phyloP scores from a whole-genome alignment of 208 protist species.

The Trypanosoma congolense region DNA sequence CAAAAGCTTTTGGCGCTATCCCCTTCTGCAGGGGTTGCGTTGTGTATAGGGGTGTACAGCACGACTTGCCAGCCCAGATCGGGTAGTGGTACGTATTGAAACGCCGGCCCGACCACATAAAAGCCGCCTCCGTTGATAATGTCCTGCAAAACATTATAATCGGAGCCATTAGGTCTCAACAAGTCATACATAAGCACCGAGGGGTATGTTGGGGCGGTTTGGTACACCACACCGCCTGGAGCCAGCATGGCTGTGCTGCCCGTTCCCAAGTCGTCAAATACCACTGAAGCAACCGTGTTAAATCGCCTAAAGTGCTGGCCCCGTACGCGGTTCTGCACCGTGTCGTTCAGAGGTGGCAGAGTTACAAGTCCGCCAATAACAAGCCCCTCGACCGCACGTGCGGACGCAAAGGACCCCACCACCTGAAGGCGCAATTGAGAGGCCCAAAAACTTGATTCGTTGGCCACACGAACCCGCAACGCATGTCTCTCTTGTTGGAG shows the following conservation, averaged over 20 bases:
- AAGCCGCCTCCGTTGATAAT: constrained; percentile 21
- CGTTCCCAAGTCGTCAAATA: constrained; percentile 4
- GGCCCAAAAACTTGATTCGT: constrained; percentile 17
- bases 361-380: constrained; percentile 28
- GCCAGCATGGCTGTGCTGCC: constrained; percentile 24
- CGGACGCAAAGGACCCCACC: constrained; percentile 28
- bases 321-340: constrained; percentile 18
- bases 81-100: constrained; percentile 6
- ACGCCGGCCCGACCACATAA: constrained; percentile 29
- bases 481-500: background rate
- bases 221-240: constrained; percentile 49
- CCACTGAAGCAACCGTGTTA: constrained; percentile 10
- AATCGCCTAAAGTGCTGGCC: constrained; percentile 36
- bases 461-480: background rate
- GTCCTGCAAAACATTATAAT: constrained; percentile 9
- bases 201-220: constrained; percentile 21
- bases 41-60: constrained; percentile 47
- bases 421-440: constrained; percentile 28
- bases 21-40: constrained; percentile 6
- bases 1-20: constrained; percentile 42
- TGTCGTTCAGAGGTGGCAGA: constrained; percentile 26
- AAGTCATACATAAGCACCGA: constrained; percentile 25
- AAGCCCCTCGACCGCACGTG: constrained; percentile 42
- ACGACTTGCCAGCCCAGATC: constrained; percentile 29
- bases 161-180: constrained; percentile 6